A percentile compares a stretch with the other conserved stretches of the same genome.
These are phyloP conservation scores for Ascochyta pisi DNA, from an alignment of 2,329 filamentous ascomycete species.

Conservation along the genomic window DNA sequence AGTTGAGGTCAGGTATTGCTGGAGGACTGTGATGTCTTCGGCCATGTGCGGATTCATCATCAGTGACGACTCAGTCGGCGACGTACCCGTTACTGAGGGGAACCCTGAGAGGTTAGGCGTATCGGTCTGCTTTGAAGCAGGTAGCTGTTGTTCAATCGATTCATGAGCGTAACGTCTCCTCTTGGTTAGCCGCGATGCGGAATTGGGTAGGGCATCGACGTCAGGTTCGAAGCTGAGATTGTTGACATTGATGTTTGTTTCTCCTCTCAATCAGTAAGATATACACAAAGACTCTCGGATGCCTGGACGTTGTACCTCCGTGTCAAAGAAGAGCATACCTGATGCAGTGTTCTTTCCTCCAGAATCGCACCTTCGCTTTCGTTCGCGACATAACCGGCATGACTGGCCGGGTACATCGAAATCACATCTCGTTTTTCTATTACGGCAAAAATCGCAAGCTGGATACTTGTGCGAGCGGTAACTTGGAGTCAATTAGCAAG, in stretches of 20 bases:
- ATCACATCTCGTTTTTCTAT: constrained; percentile 24
- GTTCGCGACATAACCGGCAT: constrained; percentile 26
- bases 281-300: neutral
- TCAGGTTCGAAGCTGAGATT: neutral
- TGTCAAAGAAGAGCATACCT: neutral
- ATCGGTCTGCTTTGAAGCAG: neutral
- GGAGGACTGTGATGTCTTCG: constrained; percentile 28
- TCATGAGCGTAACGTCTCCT: neutral
- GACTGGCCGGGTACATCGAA: constrained; percentile 22
- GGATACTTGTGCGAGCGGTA: constrained; percentile 21
- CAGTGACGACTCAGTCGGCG: constrained; percentile 24
- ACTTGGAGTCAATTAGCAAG: neutral
- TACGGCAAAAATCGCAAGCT: constrained; percentile 23
- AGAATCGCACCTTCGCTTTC: constrained; percentile 18
- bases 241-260: neutral
- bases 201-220: neutral
- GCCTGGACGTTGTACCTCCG: neutral
- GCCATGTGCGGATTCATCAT: constrained; percentile 34
- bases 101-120: constrained; percentile 2
- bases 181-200: neutral
- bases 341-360: neutral
- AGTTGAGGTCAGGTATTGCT: constrained; percentile 24
- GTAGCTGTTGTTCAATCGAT: neutral
- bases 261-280: neutral
- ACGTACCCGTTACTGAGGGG: constrained; percentile 14